These are phyloP conservation scores for Trichomonas gallinae DNA, from an alignment of 208 protist species.

Conservation along the genomic window DNA sequence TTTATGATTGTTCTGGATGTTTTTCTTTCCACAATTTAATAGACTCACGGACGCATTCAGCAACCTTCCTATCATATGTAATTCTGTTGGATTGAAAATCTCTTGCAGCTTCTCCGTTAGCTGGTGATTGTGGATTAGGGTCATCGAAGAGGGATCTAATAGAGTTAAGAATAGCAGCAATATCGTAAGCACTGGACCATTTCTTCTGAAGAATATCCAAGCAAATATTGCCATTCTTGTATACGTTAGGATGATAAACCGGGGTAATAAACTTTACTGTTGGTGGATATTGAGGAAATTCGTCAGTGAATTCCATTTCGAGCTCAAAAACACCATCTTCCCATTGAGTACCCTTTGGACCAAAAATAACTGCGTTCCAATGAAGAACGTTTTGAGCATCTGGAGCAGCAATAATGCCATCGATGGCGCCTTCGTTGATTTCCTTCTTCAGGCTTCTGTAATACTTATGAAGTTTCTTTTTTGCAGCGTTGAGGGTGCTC, in stretches of 20 bases:
- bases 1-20: neutral
- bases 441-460: neutral
- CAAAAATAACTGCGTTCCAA: conserved; percentile 29
- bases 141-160: conserved; percentile 14
- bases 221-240: neutral
- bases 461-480: neutral
- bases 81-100: neutral
- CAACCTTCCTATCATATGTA: neutral
- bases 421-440: neutral
- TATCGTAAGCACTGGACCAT: neutral
- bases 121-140: conserved; percentile 2
- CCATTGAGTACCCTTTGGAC: conserved; percentile 39
- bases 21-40: neutral
- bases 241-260: conserved; percentile 19
- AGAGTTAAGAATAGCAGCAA: neutral
- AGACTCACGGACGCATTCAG: neutral
- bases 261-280: conserved; percentile 29
- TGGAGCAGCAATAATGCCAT: neutral
- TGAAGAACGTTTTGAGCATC: neutral
- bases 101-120: neutral
- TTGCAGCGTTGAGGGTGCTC: neutral
- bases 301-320: conserved; percentile 40
- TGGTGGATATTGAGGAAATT: conserved; percentile 51
- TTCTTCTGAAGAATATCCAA: conserved; percentile 1
- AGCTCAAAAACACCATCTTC: conserved; percentile 47